These are phyloP conservation scores for Castanospermum australe DNA, from an alignment of 306 rosid species.

Conservation along the genomic window DNA sequence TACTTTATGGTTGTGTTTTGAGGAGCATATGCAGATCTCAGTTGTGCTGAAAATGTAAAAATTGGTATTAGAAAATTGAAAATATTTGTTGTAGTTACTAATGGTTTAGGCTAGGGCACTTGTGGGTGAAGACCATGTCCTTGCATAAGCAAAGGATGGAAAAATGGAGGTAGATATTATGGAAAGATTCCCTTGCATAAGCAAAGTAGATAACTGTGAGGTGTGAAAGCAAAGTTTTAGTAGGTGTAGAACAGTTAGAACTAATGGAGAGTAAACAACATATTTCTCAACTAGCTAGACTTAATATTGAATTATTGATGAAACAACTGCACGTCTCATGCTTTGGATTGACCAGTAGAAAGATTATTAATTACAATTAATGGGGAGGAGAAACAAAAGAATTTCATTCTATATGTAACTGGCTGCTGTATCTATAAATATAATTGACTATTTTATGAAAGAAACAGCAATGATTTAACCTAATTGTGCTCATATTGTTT, in stretches of 20 bases:
- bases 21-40: slow-evolving; percentile 10
- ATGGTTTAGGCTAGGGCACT: background rate
- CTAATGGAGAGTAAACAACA: background rate
- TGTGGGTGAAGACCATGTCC: background rate
- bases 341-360: background rate
- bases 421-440: background rate
- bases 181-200: background rate
- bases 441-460: background rate
- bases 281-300: slow-evolving; percentile 2
- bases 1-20: background rate
- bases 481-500: background rate
- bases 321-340: background rate
- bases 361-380: background rate
- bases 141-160: background rate
- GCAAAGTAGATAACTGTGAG: slow-evolving; percentile 12
- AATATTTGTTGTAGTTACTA: background rate
- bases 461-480: background rate
- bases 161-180: background rate
- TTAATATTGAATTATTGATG: slow-evolving; percentile 7
- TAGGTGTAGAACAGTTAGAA: background rate
- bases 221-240: background rate
- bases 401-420: background rate
- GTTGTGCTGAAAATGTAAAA: slow-evolving; percentile 3
- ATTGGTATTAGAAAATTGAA: background rate
- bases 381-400: background rate